Evolutionary conservation across 768 basidiomycete species (phyloP).

Genomic region (Cystobasidium ongulense): DNA sequence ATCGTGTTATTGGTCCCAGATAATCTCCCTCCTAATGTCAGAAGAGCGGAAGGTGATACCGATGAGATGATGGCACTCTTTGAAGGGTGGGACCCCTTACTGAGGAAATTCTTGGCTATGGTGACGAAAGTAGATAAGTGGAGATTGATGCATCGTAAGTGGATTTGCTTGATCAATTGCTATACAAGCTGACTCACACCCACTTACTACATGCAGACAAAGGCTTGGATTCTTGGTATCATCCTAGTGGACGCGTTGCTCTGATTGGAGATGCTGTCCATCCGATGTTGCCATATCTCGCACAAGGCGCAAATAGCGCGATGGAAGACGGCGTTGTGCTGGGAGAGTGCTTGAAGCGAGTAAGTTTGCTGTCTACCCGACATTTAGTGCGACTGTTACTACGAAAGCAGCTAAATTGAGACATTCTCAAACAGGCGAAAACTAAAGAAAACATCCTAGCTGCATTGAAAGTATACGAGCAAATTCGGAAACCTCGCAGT

Average conservation of each 20-base stretch:
- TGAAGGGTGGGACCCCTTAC: slow-evolving; percentile 20
- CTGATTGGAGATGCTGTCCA: slow-evolving; percentile 27
- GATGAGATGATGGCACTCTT: slow-evolving; percentile 28
- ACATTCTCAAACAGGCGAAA: neutral
- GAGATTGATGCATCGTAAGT: slow-evolving; percentile 28
- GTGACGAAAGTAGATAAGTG: slow-evolving; percentile 29
- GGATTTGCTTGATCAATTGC: neutral
- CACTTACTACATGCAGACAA: neutral
- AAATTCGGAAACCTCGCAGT: slow-evolving; percentile 25
- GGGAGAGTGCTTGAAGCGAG: slow-evolving; percentile 20
- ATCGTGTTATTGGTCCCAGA: slow-evolving; percentile 34
- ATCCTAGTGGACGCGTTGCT: slow-evolving; percentile 8
- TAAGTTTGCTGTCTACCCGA: neutral
- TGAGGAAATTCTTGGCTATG: slow-evolving; percentile 15
- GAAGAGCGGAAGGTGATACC: slow-evolving; percentile 3
- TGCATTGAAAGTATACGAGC: slow-evolving; percentile 14
- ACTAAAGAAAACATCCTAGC: neutral
- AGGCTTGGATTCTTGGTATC: slow-evolving; percentile 19
- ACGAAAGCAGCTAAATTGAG: too few species aligned
- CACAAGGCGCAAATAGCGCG: slow-evolving; percentile 26
- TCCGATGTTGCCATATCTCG: slow-evolving; percentile 29
- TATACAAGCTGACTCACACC: neutral
- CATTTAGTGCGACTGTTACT: too few species aligned
- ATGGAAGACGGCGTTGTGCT: slow-evolving; percentile 28
- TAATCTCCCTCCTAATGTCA: slow-evolving; percentile 38